Base-by-base conservation (phyloP, 2,329 filamentous ascomycete species). In the Phaeosphaeriaceae sp. region DNA sequence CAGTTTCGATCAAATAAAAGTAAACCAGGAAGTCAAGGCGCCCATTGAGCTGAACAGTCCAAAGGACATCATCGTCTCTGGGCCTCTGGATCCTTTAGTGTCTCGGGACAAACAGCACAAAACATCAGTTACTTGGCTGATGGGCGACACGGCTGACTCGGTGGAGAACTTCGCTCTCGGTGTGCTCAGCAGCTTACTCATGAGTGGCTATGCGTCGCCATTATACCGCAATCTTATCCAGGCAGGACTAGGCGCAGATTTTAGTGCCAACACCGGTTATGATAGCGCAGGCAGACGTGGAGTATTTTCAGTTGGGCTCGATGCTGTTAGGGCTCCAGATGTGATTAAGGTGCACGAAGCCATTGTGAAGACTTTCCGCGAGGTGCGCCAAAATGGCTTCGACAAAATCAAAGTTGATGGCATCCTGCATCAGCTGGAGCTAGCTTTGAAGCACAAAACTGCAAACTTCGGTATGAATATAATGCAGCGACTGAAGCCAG, bases 171-270 rank as follows among this genome's bases (percentile, higher is more conserved):
- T 97, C 72, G 90, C 91, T 0, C 75, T 97, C 4, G 86, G 88
- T 2, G 81, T 99, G 7, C 77, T 97, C 28, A 90, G 90, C 3
- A 91, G 88, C 2, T 77, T 99, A 13, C 77, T 99, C 8, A 87
- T 96, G 77, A 92, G 96, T 70, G 94, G 94, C 4, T 99, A 97
- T 70, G 93, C 94, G 12, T 97, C 94, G 5, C 94, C 94, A 0
- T 76, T 99, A 47, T 97, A 97, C 72, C 87, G 87, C 53, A 90
- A 88, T 1, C 79, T 99, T 50, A 89, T 99, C 45, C 93, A 97
- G 71, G 86, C 88, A 38, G 92, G 92, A 0, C 82, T 99, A 32
- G 94, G 94, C 17, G 90, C 91, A 0, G 93, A 96, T 64, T 99
- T 92, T 78, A 96, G 91, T 43, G 91, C 94, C 3, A 99, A 99